These are phyloP conservation scores for Coemansia sp. DNA, from an alignment of 192 early-diverging fungal species.

Conservation along the genomic window DNA sequence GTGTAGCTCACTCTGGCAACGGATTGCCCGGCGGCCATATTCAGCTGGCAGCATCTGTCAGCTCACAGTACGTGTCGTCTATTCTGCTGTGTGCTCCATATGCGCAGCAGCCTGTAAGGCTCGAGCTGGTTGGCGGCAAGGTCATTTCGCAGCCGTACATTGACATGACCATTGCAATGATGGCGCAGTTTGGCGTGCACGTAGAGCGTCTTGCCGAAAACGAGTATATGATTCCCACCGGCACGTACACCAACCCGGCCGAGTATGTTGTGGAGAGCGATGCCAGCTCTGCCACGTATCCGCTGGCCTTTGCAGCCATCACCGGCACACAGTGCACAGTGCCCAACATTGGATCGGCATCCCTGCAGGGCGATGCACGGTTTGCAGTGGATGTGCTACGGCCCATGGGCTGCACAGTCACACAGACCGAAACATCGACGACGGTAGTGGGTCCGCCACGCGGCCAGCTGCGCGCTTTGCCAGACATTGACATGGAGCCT, in stretches of 20 bases:
- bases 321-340: slow-evolving; percentile 86
- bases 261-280: slow-evolving; percentile 93
- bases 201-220: slow-evolving; percentile 73
- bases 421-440: slow-evolving; percentile 84
- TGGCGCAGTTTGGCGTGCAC: slow-evolving; percentile 86
- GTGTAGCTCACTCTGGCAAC: slow-evolving; percentile 64
- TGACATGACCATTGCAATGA: slow-evolving; percentile 99
- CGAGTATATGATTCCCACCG: slow-evolving; percentile 79
- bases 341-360: slow-evolving; percentile 88
- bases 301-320: slow-evolving; percentile 93
- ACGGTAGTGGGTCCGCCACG: slow-evolving; percentile 83
- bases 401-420: slow-evolving; percentile 90
- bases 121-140: slow-evolving; percentile 85
- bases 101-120: slow-evolving; percentile 69
- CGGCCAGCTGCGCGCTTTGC: slow-evolving; percentile 67
- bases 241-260: slow-evolving; percentile 76
- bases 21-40: slow-evolving; percentile 86
- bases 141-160: slow-evolving; percentile 98
- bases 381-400: slow-evolving; percentile 87
- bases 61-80: slow-evolving; percentile 97
- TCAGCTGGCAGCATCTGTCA: slow-evolving; percentile 86
- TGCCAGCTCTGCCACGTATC: slow-evolving; percentile 95
- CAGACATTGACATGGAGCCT: slow-evolving; percentile 91
- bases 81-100: slow-evolving; percentile 96
- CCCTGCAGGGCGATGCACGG: slow-evolving; percentile 88